phyloP scores from a whole-genome alignment of 2,329 filamentous ascomycete genomes.

The Diaporthe citrichinensis region DNA sequence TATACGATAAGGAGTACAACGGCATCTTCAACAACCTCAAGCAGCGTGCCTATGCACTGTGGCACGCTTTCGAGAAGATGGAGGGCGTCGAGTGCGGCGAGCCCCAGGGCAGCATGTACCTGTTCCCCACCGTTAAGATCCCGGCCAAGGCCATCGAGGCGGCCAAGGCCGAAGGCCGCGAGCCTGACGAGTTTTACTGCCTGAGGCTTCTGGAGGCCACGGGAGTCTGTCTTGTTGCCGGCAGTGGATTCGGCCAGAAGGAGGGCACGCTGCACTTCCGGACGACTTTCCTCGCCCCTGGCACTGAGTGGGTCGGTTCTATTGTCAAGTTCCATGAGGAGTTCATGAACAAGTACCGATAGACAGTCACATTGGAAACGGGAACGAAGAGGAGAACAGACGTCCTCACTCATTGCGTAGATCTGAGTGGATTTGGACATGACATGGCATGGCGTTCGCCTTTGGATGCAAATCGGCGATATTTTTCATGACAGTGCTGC shows the following conservation, averaged over 20 bases:
- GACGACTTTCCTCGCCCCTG: slow-evolving; percentile 96
- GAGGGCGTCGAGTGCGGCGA: slow-evolving; percentile 92
- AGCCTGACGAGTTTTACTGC: slow-evolving; percentile 94
- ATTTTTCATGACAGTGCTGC: slow-evolving; percentile 4
- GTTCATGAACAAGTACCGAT: slow-evolving; percentile 87
- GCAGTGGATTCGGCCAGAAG: slow-evolving; percentile 94
- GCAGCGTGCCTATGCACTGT: slow-evolving; percentile 85
- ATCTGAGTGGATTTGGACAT: slow-evolving; percentile 22
- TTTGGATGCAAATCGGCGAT: slow-evolving; percentile 11
- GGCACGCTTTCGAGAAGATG: slow-evolving; percentile 93
- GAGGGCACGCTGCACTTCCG: slow-evolving; percentile 93
- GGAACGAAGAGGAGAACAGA: not conserved
- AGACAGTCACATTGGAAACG: slow-evolving; percentile 42
- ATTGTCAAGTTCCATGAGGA: slow-evolving; percentile 92
- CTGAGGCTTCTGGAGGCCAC: slow-evolving; percentile 92
- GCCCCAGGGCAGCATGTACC: slow-evolving; percentile 97
- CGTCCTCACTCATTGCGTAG: not conserved
- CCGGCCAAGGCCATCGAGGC: slow-evolving; percentile 82
- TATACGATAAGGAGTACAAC: slow-evolving; percentile 89
- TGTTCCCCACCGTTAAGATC: slow-evolving; percentile 94
- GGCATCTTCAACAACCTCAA: slow-evolving; percentile 84
- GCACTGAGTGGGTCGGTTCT: slow-evolving; percentile 92
- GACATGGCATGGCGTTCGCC: slow-evolving; percentile 32
- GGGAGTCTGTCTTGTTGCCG: slow-evolving; percentile 93
- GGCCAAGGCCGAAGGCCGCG: slow-evolving; percentile 79